Base-by-base conservation (phyloP, 2,329 filamentous ascomycete species). In the Penicillium brasilianum region DNA sequence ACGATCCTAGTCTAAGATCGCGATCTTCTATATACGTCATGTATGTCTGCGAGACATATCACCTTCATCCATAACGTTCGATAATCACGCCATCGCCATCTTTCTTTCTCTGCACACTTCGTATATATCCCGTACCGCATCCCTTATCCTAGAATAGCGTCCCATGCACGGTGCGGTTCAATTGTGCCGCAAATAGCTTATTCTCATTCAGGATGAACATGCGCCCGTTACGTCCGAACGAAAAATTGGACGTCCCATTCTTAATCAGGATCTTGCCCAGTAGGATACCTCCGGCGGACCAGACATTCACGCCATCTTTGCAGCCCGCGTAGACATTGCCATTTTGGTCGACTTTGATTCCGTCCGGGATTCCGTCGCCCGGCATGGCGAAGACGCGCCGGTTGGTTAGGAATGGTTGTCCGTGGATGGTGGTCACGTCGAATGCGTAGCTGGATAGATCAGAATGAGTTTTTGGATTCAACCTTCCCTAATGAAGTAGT, bases 261-360 rank as follows among this genome's bases (percentile, higher is more conserved):
- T 82, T 81, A 0, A 85, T 72, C 63, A 83, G 83, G 43, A 89
- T 84, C 74, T 88, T 88, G 2, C 82, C 77, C 66, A 90, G 80
- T 18, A 84, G 66, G 3, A 69, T 77, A 0, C 84, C 85, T 0
- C 77, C 77, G 0, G 78, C 70, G 58, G 77, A 80, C 83, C 84
- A 87, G 9, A 87, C 78, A 60, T 85, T 79, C 20, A 87, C 74
- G 0, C 84, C 84, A 67, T 86, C 84, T 0, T 82, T 82, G 61
- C 82, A 84, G 0, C 82, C 84, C 28, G 80, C 78, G 72, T 85
- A 87, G 1, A 87, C 81, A 68, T 87, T 86, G 2, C 85, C 85
- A 3, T 80, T 66, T 1, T 76, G 77, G 65, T 87, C 85, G 43
- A 80, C 79, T 63, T 84, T 83, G 61, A 85, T 74, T 9, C 75